phyloP scores from a whole-genome alignment of 2,329 filamentous ascomycete species.

The Cryphonectria carpinicola region DNA sequence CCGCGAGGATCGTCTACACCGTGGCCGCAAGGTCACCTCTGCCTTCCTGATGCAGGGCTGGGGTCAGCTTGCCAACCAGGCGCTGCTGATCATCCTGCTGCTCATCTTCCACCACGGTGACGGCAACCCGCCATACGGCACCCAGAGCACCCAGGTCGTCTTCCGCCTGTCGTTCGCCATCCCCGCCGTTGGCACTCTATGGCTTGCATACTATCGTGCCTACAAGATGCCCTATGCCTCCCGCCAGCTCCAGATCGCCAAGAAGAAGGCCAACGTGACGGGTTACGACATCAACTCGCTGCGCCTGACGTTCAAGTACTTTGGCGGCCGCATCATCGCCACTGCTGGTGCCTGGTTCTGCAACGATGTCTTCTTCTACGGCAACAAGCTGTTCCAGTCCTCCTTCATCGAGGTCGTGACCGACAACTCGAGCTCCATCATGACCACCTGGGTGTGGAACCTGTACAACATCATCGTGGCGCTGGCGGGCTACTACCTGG shows the following conservation, averaged over 20 bases:
- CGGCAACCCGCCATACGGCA: constrained; percentile 77
- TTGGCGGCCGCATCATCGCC: constrained; percentile 83
- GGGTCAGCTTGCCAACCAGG: constrained; percentile 96
- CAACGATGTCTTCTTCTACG: constrained; percentile 99
- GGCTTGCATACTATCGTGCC: constrained; percentile 94
- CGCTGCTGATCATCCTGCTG: constrained; percentile 81
- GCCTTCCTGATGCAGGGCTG: constrained; percentile 99
- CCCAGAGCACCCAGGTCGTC: constrained; percentile 80
- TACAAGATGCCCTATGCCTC: constrained; percentile 92
- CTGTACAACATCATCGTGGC: constrained; percentile 88
- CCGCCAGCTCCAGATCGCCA: constrained; percentile 79
- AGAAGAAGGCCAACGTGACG: constrained; percentile 85
- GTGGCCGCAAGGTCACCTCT: constrained; percentile 92
- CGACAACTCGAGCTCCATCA: constrained; percentile 69
- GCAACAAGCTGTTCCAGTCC: constrained; percentile 95
- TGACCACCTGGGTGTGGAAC: constrained; percentile 91
- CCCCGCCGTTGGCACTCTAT: constrained; percentile 86
- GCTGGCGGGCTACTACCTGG: constrained; percentile 85
- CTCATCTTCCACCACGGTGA: constrained; percentile 84
- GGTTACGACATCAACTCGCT: constrained; percentile 91
- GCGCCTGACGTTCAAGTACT: constrained; percentile 76
- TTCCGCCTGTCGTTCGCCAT: constrained; percentile 93
- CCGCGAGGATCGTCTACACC: constrained; percentile 89
- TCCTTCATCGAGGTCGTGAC: constrained; percentile 87
- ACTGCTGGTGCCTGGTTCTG: constrained; percentile 91